Evolutionary conservation across 257 asterid genomes (phyloP).

Genomic region (Ehretia macrophylla): DNA sequence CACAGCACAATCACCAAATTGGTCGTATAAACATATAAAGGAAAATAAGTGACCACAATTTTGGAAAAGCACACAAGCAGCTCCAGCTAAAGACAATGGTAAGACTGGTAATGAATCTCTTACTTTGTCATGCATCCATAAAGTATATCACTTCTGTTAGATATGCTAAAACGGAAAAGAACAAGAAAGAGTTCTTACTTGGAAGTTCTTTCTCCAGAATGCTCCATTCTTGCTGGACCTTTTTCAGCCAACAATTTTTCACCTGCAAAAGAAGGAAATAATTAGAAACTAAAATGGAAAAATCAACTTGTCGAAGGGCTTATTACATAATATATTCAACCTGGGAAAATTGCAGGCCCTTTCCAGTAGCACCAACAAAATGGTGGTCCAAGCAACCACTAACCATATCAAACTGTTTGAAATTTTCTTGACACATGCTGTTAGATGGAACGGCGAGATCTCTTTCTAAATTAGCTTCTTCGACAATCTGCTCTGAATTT

Average conservation of each 20-base stretch:
- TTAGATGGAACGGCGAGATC: constrained; percentile 22
- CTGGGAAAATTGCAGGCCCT: constrained; percentile 48
- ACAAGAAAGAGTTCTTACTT: constrained; percentile 46
- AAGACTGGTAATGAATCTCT: not conserved
- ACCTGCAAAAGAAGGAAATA: constrained; percentile 37
- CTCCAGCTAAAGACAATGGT: not conserved
- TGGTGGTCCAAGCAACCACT: constrained; percentile 80
- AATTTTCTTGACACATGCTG: constrained; percentile 34
- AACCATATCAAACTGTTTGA: constrained; percentile 77
- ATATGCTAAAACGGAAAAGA: not conserved
- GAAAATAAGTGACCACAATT: no score
- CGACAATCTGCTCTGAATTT: constrained; percentile 21
- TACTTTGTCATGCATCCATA: not conserved
- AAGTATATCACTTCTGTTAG: constrained; percentile 1
- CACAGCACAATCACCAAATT: no score
- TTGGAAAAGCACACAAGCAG: not conserved
- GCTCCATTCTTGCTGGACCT: constrained; percentile 90
- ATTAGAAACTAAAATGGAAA: not conserved
- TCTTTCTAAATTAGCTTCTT: constrained; percentile 28
- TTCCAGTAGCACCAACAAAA: constrained; percentile 51
- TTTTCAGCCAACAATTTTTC: constrained; percentile 71
- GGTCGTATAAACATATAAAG: no score
- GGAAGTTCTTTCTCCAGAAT: constrained; percentile 82
- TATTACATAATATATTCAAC: constrained; percentile 22
- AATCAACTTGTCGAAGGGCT: not conserved